Percentiles rank a stretch among this genome's conserved stretches.
phyloP scores from a whole-genome alignment of 75 land plant genomes.

The Cupressus sempervirens region DNA sequence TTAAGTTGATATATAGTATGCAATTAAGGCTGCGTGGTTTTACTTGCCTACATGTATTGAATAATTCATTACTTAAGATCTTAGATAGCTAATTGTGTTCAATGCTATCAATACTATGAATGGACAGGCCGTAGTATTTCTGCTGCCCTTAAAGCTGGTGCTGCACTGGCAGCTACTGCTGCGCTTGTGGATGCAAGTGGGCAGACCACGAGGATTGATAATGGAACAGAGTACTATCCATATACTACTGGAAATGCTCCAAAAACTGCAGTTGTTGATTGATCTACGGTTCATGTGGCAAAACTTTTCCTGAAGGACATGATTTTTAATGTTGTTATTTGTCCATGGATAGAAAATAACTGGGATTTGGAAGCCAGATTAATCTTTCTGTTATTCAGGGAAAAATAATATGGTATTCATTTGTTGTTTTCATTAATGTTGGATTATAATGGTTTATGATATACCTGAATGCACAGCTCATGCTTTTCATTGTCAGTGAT shows the following conservation, averaged over 20 bases:
- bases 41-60: background rate
- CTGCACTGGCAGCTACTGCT: constrained; percentile 65
- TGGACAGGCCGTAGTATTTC: constrained; percentile 62
- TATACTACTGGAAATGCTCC: constrained; percentile 56
- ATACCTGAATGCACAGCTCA: background rate
- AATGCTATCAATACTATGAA: background rate
- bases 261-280: background rate
- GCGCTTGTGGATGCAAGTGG: constrained; percentile 70
- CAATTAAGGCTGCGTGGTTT: background rate
- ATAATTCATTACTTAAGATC: background rate
- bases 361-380: background rate
- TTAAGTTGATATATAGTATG: background rate
- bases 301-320: background rate
- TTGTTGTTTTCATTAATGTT: constrained; percentile 1
- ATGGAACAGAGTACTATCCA: constrained; percentile 67
- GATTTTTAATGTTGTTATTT: background rate
- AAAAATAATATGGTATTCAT: background rate
- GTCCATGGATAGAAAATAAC: background rate
- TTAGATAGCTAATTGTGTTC: constrained; percentile 5
- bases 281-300: background rate
- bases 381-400: background rate
- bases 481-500: constrained; percentile 4
- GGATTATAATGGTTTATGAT: background rate
- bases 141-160: constrained; percentile 66
- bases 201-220: constrained; percentile 70